These are phyloP conservation scores for Isoetes taiwanensis DNA, from an alignment of 75 land plant species.

Conservation along the genomic window DNA sequence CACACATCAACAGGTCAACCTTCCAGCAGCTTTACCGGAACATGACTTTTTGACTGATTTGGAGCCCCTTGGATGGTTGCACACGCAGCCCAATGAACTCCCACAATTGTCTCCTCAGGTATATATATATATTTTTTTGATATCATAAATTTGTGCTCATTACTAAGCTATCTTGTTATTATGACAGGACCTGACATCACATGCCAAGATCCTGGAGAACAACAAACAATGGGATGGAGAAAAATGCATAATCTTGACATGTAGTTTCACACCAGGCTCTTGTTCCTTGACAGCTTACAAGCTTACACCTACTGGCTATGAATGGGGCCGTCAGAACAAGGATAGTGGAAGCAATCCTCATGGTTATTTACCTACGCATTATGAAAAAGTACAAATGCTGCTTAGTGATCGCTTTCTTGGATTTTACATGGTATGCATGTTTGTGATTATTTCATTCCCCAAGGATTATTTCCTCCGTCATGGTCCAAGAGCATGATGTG, in stretches of 20 bases:
- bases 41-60: constrained; percentile 88
- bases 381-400: constrained; percentile 99
- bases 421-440: constrained; percentile 77
- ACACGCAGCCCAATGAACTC: constrained; percentile 96
- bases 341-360: constrained; percentile 98
- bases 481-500: too few relatives aligned
- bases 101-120: constrained; percentile 99
- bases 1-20: constrained; percentile 92
- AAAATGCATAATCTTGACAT: constrained; percentile 88
- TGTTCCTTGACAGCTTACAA: constrained; percentile 98
- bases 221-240: constrained; percentile 99
- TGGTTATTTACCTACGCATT: constrained; percentile 93
- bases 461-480: not conserved
- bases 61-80: constrained; percentile 99
- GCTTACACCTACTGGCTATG: constrained; percentile 93
- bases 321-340: constrained; percentile 93
- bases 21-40: constrained; percentile 86
- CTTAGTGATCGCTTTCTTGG: constrained; percentile 98
- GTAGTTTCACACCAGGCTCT: constrained; percentile 98
- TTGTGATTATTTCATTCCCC: not conserved
- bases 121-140: not conserved
- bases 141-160: not conserved
- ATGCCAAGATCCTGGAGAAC: constrained; percentile 85
- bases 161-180: not conserved
- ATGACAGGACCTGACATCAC: constrained; percentile 70